Percentiles rank a stretch among this genome's conserved stretches.
Conservation (phyloP, 1,284 basidiomycete species). For the Moesziomyces sp. region DNA sequence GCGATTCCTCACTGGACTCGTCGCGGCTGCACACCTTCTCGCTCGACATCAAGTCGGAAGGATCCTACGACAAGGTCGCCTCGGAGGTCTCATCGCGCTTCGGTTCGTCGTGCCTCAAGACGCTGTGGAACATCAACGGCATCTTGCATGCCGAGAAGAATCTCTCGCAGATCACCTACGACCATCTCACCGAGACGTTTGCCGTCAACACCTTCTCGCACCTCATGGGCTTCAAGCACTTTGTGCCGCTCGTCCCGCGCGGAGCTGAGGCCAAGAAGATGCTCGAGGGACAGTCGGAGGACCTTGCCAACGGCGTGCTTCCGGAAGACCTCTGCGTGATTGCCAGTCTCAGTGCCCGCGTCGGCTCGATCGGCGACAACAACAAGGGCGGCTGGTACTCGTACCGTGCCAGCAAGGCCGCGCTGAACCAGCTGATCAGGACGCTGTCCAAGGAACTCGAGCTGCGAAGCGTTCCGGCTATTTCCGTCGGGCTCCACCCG, state of each 20-base stretch:
- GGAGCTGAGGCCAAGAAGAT: slow-evolving; percentile 40
- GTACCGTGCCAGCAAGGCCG: slow-evolving; percentile 79
- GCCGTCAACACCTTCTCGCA: slow-evolving; percentile 71
- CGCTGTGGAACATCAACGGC: slow-evolving; percentile 71
- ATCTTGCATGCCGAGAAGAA: slow-evolving; percentile 74
- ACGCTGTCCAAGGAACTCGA: slow-evolving; percentile 77
- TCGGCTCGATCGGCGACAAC: slow-evolving; percentile 77
- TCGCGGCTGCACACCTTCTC: slow-evolving; percentile 68
- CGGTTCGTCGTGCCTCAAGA: slow-evolving; percentile 67
- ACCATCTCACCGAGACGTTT: slow-evolving; percentile 69
- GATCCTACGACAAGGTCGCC: slow-evolving; percentile 67
- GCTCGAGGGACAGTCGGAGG: slow-evolving; percentile 49
- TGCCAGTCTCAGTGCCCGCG: slow-evolving; percentile 73
- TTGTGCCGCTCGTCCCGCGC: slow-evolving; percentile 70
- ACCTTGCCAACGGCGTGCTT: slow-evolving; percentile 64
- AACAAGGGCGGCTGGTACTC: slow-evolving; percentile 77
- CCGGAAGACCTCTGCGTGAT: slow-evolving; percentile 67
- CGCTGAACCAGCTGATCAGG: slow-evolving; percentile 78
- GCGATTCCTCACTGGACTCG: slow-evolving; percentile 30
- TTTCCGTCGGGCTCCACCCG: slow-evolving; percentile 70
- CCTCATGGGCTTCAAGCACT: slow-evolving; percentile 71
- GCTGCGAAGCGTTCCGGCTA: slow-evolving; percentile 72
- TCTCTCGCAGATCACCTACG: slow-evolving; percentile 72
- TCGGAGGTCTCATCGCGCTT: slow-evolving; percentile 67
- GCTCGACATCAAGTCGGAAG: slow-evolving; percentile 69